Evolutionary conservation across 257 asterid species (phyloP), one percentile per base, ranked within the genome.

Genomic region (Linderniella brevidens): DNA sequence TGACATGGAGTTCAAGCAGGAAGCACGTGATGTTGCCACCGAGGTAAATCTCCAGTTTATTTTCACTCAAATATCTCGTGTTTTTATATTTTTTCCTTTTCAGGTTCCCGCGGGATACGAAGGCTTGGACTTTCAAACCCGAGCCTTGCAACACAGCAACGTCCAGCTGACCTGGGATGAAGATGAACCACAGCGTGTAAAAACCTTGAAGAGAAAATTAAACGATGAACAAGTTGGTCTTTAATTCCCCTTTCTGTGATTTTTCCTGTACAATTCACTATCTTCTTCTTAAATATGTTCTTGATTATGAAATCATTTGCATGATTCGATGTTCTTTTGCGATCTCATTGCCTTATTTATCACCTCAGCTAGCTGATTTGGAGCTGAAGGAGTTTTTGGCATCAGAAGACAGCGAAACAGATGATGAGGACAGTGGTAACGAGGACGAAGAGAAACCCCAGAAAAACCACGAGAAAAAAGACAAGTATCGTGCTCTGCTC

Each of bases 151-250:
- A 61, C 94, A 80, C 16, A 85, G 98, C 65, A 76, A 81, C 59
- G 58, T 90, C 66, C 62, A 77, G 19, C 73, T 79, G 64, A 78
- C 93, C 36, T 85, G 98, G 94, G 98, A 85, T 73, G 96, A 85
- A 58, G 98, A 90, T 73, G 98, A 81, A 63, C 98, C 93, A 25
- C 85, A 75, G 35, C 92, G 93, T 18, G 47, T 59, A 40, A 75
- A 67, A 74, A 72, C 75, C 46, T 63, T 81, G 65, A 85, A 75
- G 67, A 58, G 81, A 58, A 70, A 81, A 53, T 67, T 85, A 57
- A 69, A 74, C 44, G 74, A 75, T 50, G 79, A 73, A 25, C 94
- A 90, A 87, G 98, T 86, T 59, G 58, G 49, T 66, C 37, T 53
- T n/a, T 50, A 8, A 48, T 42, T 42, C 39, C 45, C 39, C 41